Conservation (phyloP, 1,284 basidiomycete genomes). For the Trametes pubescens region DNA sequence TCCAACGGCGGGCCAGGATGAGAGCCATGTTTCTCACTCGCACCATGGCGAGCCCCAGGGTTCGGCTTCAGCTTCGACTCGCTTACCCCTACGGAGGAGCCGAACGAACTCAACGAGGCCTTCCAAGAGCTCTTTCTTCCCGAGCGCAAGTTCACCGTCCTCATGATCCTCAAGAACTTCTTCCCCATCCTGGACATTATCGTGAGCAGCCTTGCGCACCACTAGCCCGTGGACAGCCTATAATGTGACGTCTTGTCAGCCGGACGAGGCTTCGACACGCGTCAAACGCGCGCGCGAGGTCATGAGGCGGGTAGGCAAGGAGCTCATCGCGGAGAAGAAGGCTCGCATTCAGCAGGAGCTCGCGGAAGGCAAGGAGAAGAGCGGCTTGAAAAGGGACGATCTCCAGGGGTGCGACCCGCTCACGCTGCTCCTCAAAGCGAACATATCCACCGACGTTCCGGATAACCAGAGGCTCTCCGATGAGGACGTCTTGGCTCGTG, state of each 20-base stretch:
- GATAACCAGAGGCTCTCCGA: conserved; percentile 57
- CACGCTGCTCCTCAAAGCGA: conserved; percentile 52
- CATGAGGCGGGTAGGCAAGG: conserved; percentile 46
- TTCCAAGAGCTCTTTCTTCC: conserved; percentile 41
- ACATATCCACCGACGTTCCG: conserved; percentile 54
- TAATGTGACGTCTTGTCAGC: not conserved
- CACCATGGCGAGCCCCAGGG: conserved; percentile 32
- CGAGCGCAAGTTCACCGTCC: conserved; percentile 1
- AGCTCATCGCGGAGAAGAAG: conserved; percentile 53
- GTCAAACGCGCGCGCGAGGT: conserved; percentile 32
- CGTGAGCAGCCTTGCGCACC: conserved; percentile 16
- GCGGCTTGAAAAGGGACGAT: conserved; percentile 30
- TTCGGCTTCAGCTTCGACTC: conserved; percentile 63
- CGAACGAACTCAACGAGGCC: conserved; percentile 51
- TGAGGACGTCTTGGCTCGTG: conserved; percentile 63
- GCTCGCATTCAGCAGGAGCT: conserved; percentile 32
- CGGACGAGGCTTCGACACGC: conserved; percentile 8
- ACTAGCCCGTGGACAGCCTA: not conserved
- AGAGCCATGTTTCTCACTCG: not conserved
- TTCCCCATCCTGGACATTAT: conserved; percentile 29
- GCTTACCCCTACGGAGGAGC: conserved; percentile 36
- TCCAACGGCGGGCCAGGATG: not conserved
- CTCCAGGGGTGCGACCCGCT: conserved; percentile 41
- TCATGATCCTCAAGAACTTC: conserved; percentile 18
- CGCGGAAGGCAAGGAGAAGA: conserved; percentile 10